phyloP scores from a whole-genome alignment of 192 early-diverging fungal genomes.

The Dimargaris cristalligena region DNA sequence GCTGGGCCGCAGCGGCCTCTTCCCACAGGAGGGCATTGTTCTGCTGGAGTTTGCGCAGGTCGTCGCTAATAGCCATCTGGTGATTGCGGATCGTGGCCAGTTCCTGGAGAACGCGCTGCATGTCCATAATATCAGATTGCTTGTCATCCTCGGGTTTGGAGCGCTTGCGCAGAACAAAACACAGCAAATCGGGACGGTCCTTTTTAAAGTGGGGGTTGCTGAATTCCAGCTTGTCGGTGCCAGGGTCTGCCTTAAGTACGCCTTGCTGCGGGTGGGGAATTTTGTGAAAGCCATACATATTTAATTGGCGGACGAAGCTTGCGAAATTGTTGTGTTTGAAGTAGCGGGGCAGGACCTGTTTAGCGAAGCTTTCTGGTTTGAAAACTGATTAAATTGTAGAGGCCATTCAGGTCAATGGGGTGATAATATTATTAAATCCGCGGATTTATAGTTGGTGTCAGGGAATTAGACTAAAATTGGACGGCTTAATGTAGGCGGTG shows the following conservation, averaged over 20 bases:
- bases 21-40: constrained; percentile 85
- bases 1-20: constrained; percentile 52
- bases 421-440: neutral
- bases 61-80: constrained; percentile 71
- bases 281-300: constrained; percentile 97
- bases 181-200: constrained; percentile 75
- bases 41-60: constrained; percentile 69
- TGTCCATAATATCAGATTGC: constrained; percentile 26
- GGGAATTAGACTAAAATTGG: too few relatives aligned
- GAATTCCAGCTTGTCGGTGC: constrained; percentile 84
- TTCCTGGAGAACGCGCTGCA: constrained; percentile 45
- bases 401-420: neutral
- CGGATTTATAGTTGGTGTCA: neutral
- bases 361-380: constrained; percentile 62
- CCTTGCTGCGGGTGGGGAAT: constrained; percentile 88
- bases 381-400: constrained; percentile 26
- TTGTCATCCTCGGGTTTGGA: constrained; percentile 29
- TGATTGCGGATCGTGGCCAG: constrained; percentile 79
- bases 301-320: constrained; percentile 80
- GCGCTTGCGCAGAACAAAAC: constrained; percentile 76
- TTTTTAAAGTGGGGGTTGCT: constrained; percentile 78
- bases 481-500: too few relatives aligned
- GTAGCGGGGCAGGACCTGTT: constrained; percentile 61
- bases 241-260: constrained; percentile 53
- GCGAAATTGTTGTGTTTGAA: constrained; percentile 90